Percentiles rank a stretch among this genome's conserved stretches.
These are phyloP conservation scores for Mortierella hygrophila DNA, from an alignment of 192 early-diverging fungal genomes.

Conservation along the genomic window DNA sequence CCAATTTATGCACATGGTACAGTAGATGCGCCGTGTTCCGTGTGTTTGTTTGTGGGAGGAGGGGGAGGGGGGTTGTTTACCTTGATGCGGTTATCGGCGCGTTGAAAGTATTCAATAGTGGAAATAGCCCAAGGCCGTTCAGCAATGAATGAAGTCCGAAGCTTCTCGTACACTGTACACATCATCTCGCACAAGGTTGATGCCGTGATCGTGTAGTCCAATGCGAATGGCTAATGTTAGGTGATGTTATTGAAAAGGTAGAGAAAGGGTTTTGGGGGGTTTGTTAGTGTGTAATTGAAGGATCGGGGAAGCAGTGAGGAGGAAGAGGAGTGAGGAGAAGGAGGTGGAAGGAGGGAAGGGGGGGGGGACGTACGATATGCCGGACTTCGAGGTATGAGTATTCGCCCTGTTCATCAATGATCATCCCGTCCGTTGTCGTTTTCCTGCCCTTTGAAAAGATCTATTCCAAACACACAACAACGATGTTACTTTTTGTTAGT, in stretches of 20 bases:
- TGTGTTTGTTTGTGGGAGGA: background rate
- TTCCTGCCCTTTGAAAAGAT: constrained; percentile 17
- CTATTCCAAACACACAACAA: background rate
- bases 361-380: constrained; percentile 1
- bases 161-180: constrained; percentile 21
- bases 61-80: constrained; percentile 15
- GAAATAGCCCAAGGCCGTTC: constrained; percentile 6
- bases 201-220: constrained; percentile 34
- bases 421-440: background rate
- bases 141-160: background rate
- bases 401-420: constrained; percentile 19
- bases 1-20: background rate
- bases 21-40: too few species aligned
- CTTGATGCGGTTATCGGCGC: constrained; percentile 38
- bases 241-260: background rate
- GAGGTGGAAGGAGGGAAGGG: background rate
- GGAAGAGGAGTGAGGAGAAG: background rate
- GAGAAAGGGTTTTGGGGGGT: background rate
- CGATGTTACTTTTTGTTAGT: too few species aligned
- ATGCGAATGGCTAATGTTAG: constrained; percentile 21
- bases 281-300: background rate
- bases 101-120: constrained; percentile 23
- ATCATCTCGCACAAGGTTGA: constrained; percentile 40
- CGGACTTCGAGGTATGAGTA: constrained; percentile 29
- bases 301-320: background rate